Percentiles rank a stretch among this genome's conserved stretches.
These are phyloP conservation scores for Narthecium ossifragum DNA, from an alignment of 106 monocot species.

Conservation along the genomic window DNA sequence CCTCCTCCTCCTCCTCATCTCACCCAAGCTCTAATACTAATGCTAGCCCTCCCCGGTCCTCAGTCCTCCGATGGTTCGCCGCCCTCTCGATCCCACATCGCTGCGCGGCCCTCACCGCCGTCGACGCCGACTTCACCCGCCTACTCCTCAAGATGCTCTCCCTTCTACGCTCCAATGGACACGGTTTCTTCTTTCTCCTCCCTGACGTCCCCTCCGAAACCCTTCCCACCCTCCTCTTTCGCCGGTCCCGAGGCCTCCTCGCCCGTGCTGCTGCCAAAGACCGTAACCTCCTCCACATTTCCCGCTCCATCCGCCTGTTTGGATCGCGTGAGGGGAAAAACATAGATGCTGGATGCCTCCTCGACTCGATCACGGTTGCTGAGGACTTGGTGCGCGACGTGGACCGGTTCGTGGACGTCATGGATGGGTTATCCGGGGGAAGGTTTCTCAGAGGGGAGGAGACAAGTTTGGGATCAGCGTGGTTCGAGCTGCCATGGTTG, in stretches of 20 bases:
- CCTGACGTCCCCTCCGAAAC: slow-evolving; percentile 52
- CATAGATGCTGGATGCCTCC: background rate
- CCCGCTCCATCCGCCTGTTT: slow-evolving; percentile 43
- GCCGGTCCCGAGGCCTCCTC: slow-evolving; percentile 50
- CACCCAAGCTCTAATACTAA: slow-evolving; percentile 25
- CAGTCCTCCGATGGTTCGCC: slow-evolving; percentile 73
- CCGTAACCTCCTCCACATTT: slow-evolving; percentile 12
- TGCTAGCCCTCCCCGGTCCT: slow-evolving; percentile 39
- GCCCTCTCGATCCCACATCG: slow-evolving; percentile 47
- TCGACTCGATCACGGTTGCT: slow-evolving; percentile 49
- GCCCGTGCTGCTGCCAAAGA: slow-evolving; percentile 15
- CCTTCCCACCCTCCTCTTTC: slow-evolving; percentile 56
- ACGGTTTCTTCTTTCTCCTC: slow-evolving; percentile 71
- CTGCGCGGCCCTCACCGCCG: slow-evolving; percentile 51
- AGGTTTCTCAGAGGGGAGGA: slow-evolving; percentile 54
- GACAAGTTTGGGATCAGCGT: slow-evolving; percentile 11
- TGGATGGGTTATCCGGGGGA: slow-evolving; percentile 67
- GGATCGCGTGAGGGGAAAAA: slow-evolving; percentile 25
- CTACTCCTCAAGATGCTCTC: slow-evolving; percentile 59
- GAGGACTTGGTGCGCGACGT: slow-evolving; percentile 57
- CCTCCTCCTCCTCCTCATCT: slow-evolving; percentile 13
- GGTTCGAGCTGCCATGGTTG: slow-evolving; percentile 66
- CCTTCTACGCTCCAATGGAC: slow-evolving; percentile 39
- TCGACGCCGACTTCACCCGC: slow-evolving; percentile 38
- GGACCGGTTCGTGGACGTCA: slow-evolving; percentile 60